Base-by-base conservation (phyloP, 345 rosid genomes). In the Eucalyptus leucophloia region DNA sequence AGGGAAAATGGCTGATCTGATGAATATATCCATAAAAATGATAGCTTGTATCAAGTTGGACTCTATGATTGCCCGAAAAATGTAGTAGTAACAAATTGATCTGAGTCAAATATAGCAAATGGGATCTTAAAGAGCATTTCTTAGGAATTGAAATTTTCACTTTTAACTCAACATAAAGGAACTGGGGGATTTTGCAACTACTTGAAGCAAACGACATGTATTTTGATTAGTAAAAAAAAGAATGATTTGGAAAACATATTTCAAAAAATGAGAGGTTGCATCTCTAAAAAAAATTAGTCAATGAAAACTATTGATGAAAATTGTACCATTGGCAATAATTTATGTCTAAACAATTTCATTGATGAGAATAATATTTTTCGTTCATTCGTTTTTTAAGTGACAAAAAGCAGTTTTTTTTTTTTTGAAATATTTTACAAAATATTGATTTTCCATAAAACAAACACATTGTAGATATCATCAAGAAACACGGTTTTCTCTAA, bases 361-460 rank as follows among this genome's bases (percentile, higher is more conserved):
- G 6, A 67, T 67, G 40, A 32, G 18, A 67, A 67, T 3, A 67
- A n/a, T 67, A 32, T 32, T 32, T 67, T 67, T n/a, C 0, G 3
- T n/a, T 67, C 2, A 16, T 32, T 67, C 1, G 1, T n/a, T 67
- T 67, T 16, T 15, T 15, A n/a, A 32, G 80, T 5, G 7, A 67
- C 5, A 17, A 17, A 1, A 32, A 34, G 3, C 1, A 1, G 3
- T 4, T 4, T 8, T 45, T 47, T 32, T 4, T 32, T 32, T n/a
- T n/a, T 1, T 3, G 24, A 4, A 8, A 16, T 3, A 2, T 32
- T 67, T 17, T 18, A 12, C 23, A 30, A 62, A 28, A 30, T 54
- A 16, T 67, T 67, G 4, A n/a, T 32, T 67, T 65, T n/a, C 13
- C 6, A 0, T 14, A 14, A 65, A 65, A 65, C 5, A 30, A 30